These are phyloP conservation scores for Pilaira anomala DNA, from an alignment of 192 early-diverging fungal species.

Conservation along the genomic window DNA sequence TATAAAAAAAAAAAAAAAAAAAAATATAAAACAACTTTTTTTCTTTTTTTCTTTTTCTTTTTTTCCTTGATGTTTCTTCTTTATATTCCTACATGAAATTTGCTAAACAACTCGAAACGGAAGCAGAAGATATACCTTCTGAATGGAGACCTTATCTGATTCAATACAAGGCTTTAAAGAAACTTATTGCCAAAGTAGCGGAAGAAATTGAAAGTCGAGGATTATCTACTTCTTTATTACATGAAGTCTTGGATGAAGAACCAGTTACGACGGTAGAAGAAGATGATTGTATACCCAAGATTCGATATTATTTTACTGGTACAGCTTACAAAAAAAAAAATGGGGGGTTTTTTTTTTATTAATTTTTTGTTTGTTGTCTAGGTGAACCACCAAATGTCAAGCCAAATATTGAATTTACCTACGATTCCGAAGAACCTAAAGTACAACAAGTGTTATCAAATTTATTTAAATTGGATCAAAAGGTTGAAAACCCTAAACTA, in stretches of 20 bases:
- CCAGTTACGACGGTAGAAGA: neutral
- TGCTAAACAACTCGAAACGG: conserved; percentile 64
- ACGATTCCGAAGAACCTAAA: neutral
- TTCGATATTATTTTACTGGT: conserved; percentile 34
- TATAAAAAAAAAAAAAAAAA: conserved; percentile 3
- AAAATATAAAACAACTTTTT: neutral
- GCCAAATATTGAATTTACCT: conserved; percentile 18
- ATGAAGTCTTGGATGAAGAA: conserved; percentile 21
- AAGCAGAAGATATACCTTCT: conserved; percentile 63
- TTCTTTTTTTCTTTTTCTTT: neutral
- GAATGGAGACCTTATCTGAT: conserved; percentile 74
- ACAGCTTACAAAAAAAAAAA: conserved; percentile 2
- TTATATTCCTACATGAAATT: conserved; percentile 62
- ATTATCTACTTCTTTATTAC: conserved; percentile 31
- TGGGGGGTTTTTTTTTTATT: neutral
- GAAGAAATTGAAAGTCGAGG: conserved; percentile 59
- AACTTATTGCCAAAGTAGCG: conserved; percentile 66
- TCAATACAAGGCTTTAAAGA: conserved; percentile 74
- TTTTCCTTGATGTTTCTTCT: neutral
- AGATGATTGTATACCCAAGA: conserved; percentile 13
- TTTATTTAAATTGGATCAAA: neutral
- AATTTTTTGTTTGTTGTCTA: neutral
- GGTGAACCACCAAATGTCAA: conserved; percentile 13
- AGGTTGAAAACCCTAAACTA: conserved; percentile 2
- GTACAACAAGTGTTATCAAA: conserved; percentile 5